Evolutionary conservation across 768 basidiomycete genomes (phyloP).

Genomic region (Leucocoprinus birnbaumii): DNA sequence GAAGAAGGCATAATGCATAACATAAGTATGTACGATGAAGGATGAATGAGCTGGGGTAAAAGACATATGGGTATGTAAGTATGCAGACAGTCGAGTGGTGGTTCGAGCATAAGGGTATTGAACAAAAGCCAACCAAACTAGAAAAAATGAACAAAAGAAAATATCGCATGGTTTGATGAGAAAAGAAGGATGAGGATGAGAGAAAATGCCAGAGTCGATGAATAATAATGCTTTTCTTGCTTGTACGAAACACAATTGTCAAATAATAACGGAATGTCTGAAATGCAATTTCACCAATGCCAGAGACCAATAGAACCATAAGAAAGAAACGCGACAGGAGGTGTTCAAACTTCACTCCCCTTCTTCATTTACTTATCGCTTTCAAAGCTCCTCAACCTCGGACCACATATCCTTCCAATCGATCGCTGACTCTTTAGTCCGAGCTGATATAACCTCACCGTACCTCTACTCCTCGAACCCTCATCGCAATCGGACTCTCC

Average conservation of each 20-base stretch:
- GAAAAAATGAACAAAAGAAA: too few relatives aligned
- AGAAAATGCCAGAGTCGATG: not conserved
- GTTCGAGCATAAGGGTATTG: not conserved
- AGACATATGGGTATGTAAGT: too few relatives aligned
- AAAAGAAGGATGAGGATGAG: not conserved
- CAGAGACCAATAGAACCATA: too few relatives aligned
- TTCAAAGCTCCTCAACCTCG: conserved; percentile 5
- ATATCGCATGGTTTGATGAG: not conserved
- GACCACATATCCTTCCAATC: conserved; percentile 14
- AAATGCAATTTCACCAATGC: too few relatives aligned
- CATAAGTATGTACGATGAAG: too few relatives aligned
- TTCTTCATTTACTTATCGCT: not conserved
- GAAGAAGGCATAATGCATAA: too few relatives aligned
- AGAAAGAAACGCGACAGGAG: not conserved
- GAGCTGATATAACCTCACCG: conserved; percentile 35
- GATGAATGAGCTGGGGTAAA: too few relatives aligned
- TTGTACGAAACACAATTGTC: too few relatives aligned
- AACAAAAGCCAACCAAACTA: too few relatives aligned
- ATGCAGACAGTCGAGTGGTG: too few relatives aligned
- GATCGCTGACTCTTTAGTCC: conserved; percentile 38
- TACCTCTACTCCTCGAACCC: conserved; percentile 18
- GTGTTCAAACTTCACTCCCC: not conserved
- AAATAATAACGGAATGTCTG: too few relatives aligned
- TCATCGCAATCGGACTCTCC: not conserved
- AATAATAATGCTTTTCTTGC: too few relatives aligned